Conservation (phyloP, 305 asterid genomes). For the Rubia occidens region DNA sequence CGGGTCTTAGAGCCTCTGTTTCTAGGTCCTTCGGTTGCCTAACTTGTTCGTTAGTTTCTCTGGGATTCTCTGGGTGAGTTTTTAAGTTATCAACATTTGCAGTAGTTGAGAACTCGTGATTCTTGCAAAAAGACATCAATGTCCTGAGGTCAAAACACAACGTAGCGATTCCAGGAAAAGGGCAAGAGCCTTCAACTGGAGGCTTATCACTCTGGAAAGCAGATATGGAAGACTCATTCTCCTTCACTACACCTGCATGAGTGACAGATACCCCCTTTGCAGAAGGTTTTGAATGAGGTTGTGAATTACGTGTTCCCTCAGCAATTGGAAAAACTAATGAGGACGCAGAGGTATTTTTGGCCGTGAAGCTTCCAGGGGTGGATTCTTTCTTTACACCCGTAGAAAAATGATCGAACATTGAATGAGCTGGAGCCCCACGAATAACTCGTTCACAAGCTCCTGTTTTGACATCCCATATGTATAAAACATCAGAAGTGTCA, state of each 20-base stretch:
- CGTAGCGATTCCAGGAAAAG: slow-evolving; percentile 79
- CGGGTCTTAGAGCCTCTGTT: slow-evolving; percentile 31
- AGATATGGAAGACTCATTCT: slow-evolving; percentile 27
- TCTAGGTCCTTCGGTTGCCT: slow-evolving; percentile 31
- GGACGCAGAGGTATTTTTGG: slow-evolving; percentile 80
- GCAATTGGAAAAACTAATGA: slow-evolving; percentile 50
- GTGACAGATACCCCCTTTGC: slow-evolving; percentile 30
- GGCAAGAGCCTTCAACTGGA: slow-evolving; percentile 74
- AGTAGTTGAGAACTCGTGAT: slow-evolving; percentile 31
- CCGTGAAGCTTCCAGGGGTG: slow-evolving; percentile 30
- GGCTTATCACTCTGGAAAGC: slow-evolving; percentile 43
- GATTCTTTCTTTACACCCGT: slow-evolving; percentile 32
- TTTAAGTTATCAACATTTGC: slow-evolving; percentile 28
- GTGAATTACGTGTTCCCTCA: slow-evolving; percentile 46
- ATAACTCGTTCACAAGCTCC: slow-evolving; percentile 97
- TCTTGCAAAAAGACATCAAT: slow-evolving; percentile 65
- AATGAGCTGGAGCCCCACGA: slow-evolving; percentile 87
- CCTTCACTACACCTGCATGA: slow-evolving; percentile 24
- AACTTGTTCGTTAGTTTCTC: slow-evolving; percentile 27
- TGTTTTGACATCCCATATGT: slow-evolving; percentile 92
- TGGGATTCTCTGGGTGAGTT: slow-evolving; percentile 31
- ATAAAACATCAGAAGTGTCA: slow-evolving; percentile 61
- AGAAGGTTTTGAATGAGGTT: slow-evolving; percentile 29
- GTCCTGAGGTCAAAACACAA: slow-evolving; percentile 73
- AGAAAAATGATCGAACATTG: slow-evolving; percentile 89